Base-by-base conservation (phyloP, 176 grass and related monocot genomes). In the Ampelocalamus luodianensis region DNA sequence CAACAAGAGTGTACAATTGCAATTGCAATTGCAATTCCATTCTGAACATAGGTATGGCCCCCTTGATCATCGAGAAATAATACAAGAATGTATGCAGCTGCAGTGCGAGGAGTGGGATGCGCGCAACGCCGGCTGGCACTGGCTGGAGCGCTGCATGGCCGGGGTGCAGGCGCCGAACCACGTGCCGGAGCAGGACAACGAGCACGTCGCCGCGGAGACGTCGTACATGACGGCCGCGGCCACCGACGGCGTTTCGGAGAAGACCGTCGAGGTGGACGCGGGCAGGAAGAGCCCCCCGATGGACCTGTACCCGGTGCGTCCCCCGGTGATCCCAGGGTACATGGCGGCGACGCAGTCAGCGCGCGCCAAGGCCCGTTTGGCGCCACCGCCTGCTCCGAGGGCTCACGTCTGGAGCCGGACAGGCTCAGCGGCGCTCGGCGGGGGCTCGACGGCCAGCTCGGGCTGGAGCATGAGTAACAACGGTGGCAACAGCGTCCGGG, bases 301-400 rank as follows among this genome's bases (percentile, higher is more conserved):
- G 74, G 68, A 59, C 49, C 80, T 59, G 53, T 84, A 80, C 63
- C 67, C 59, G 18, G 38, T 78, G 49, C 75, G 76, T 34, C 80
- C 82, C 12, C 65, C 59, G 12, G 71, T 24, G 3, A 17, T 90
- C 15, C 95, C 92, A 1, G 82, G 92, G 38, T 97, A 97, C 89
- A 97, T 94, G 95, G 95, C 87, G 17, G 95, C 87, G 1, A 97
- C 95, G 20, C 85, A 91, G 68, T 97, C 92, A 1, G 86, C 95
- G 16, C 88, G 88, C 27, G 95, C 95, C 46, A 97, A 94, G 81
- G 90, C 85, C 4, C 86, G 92, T 38, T 74, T 73, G 37, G 69
- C 58, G 5, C 67, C 83, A 14, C 36, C 66, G 4, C 54, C 60
- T 39, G 64, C 83, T 27, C 58, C 55, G 17, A 87, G 80, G 36